Evolutionary conservation across 306 rosid genomes (phyloP), one percentile per base, ranked within the genome.

Genomic region (Amphicarpaea edgeworthii): DNA sequence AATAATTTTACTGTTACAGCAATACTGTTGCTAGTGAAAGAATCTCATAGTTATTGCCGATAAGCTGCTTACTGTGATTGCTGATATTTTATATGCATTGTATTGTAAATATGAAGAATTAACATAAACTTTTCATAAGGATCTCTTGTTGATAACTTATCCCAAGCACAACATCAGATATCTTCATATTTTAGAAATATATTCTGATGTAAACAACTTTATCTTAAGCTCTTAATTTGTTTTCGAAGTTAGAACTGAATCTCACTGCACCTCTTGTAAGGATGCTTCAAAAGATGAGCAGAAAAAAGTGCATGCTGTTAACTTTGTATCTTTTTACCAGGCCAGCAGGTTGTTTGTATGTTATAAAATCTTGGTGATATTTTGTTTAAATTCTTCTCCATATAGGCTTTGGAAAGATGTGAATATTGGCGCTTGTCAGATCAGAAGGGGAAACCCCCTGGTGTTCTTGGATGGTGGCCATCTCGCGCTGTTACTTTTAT

Each of bases 391-490:
- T 51, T 66, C 15, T 78, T 12, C 21, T 21, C 66, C 40, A 72
- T 43, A 17, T 47, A 96, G 99, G 86, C 92, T 34, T 85, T 96
- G 85, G 93, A 83, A 61, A 88, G 81, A 87, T 92, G 98, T 42
- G 99, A 95, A 76, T 95, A 95, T 84, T 96, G 99, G 99, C 97
- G 99, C 79, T 83, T 96, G 79, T 92, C 99, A 19, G 99, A 96
- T 90, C 63, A 74, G 80, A 86, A 83, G 81, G 98, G 98, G 43
- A 88, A 92, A 77, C 98, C 99, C 77, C 99, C 99, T 4, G 99
- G 98, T 46, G 99, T 96, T 63, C 82, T 93, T 73, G 98, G 99
- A 73, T 96, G 98, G 99, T 96, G 99, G 99, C 96, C 98, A 42
- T 96, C 99, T 76, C 99, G 99, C 49, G 99, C 99, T 62, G 88